Percentiles rank a stretch among this genome's conserved stretches.
These are phyloP conservation scores for Geotrichum citri-aurantii DNA, from an alignment of 1,139 yeast genomes.

Conservation along the genomic window DNA sequence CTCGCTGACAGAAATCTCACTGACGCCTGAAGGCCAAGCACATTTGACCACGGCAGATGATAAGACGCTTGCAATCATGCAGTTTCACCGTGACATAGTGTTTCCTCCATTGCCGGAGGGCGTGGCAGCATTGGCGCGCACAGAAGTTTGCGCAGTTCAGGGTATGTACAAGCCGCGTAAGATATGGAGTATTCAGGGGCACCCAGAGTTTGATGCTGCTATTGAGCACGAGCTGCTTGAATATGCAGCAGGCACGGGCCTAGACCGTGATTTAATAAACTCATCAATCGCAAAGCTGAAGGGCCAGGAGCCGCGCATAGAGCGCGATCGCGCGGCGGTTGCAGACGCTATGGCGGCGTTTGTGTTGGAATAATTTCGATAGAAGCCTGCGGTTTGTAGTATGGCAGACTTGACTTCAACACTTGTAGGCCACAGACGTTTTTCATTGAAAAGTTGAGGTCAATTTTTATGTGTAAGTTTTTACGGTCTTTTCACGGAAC, in stretches of 20 bases:
- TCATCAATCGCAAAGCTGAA: constrained; percentile 23
- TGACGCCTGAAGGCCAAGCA: constrained; percentile 39
- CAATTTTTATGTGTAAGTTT: no score
- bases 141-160: constrained; percentile 57
- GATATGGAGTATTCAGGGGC: constrained; percentile 75
- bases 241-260: constrained; percentile 22
- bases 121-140: constrained; percentile 40
- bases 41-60: constrained; percentile 32
- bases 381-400: neutral
- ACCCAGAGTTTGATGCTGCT: constrained; percentile 66
- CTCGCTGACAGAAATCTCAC: constrained; percentile 50
- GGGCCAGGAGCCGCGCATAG: constrained; percentile 19
- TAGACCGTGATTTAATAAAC: constrained; percentile 19
- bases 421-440: neutral
- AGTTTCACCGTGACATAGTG: constrained; percentile 70
- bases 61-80: constrained; percentile 39
- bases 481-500: neutral
- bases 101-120: constrained; percentile 41
- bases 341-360: constrained; percentile 34
- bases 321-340: constrained; percentile 29
- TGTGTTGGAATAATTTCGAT: constrained; percentile 19
- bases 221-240: constrained; percentile 31
- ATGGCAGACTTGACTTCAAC: neutral
- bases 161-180: constrained; percentile 47
- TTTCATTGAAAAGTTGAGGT: no score